Evolutionary conservation across 2,329 filamentous ascomycete species (phyloP), one percentile per base, ranked within the genome.

Genomic region (Nigrospora oryzae): DNA sequence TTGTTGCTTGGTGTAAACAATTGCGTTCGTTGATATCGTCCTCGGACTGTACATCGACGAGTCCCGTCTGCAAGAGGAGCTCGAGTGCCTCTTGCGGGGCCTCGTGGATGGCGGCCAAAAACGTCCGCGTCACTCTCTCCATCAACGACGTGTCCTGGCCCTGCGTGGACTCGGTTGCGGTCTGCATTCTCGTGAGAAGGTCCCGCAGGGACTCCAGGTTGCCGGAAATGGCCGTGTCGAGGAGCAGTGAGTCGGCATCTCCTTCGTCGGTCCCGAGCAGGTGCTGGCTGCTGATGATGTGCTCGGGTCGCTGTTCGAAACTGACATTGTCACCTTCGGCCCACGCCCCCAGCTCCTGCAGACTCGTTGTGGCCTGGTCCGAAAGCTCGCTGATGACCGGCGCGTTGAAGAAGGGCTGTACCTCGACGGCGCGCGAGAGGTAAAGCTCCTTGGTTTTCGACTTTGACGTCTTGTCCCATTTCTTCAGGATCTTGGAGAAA

Each of bases 391-490:
- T 95, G 59, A 98, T 95, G 55, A 97, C 89, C 53, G 94, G 88
- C 38, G 91, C 84, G 65, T 98, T 97, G 75, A 97, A 98, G 65
- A 94, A 97, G 7, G 93, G 93, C 59, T 97, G 93, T 8, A 97
- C 90, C 64, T 98, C 93, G 50, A 98, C 91, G 10, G 93, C 93
- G 48, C 93, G 79, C 11, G 94, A 94, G 33, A 98, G 81, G 62
- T 97, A 98, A 36, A 97, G 78, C 68, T 97, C 93, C 65, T 98
- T 98, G 48, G 93, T 96, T 64, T 91, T 91, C 42, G 91, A 97
- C 75, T 97, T 98, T 54, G 91, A 96, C 1, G 90, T 96, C 77
- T 98, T 98, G 69, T 98, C 93, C 93, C 93, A 98, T 79, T 98
- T 98, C 70, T 98, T 98, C 51, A 98, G 71, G 48, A 98, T 98